Base-by-base conservation (phyloP, 768 basidiomycete species). In the Rhizopogon roseolus region DNA sequence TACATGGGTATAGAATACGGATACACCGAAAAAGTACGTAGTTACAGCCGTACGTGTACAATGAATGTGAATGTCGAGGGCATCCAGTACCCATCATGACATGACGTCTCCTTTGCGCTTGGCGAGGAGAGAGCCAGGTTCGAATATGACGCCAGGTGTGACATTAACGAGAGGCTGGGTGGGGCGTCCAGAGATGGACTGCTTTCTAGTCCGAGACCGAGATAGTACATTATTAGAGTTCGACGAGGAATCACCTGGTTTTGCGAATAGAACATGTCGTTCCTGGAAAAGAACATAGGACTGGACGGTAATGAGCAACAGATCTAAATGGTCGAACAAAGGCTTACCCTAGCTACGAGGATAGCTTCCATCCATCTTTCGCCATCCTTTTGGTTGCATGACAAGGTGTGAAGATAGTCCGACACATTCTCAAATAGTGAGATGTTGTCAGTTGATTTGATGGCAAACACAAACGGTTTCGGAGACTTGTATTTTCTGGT, bases 371-470 rank as follows among this genome's bases (percentile, higher is more conserved):
- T 74, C 93, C 93, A 95, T 36, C 73, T 71, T 57, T 80, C 77
- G 38, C 90, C 89, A 45, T 92, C 89, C 38, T 75, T 79, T 61
- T 84, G 81, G 41, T 83, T 80, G 58, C 89, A 89, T 28, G 85
- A 85, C 65, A 98, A 93, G 45, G 86, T 74, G 64, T 97, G 93
- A 52, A 93, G 66, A 70, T 95, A 98, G 62, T 98, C 94, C 29
- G 84, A 78, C 4, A 82, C 82, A 66, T 91, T 85, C 71, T 97
- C 94, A 62, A 98, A 98, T 62, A 88, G 78, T 1, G 88, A 82
- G 25, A 89, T 73, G 62, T 87, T 90, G 63, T 95, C 93, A 10
- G 90, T 88, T 4, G 92, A 92, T 70, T 95, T 95, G 62, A 95
- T 72, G 36, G 90, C 84, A 64, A 98, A 96, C 19, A 86, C 81